These are phyloP conservation scores for Teratosphaeria epicoccoides DNA, from an alignment of 2,329 filamentous ascomycete genomes.

Conservation along the genomic window DNA sequence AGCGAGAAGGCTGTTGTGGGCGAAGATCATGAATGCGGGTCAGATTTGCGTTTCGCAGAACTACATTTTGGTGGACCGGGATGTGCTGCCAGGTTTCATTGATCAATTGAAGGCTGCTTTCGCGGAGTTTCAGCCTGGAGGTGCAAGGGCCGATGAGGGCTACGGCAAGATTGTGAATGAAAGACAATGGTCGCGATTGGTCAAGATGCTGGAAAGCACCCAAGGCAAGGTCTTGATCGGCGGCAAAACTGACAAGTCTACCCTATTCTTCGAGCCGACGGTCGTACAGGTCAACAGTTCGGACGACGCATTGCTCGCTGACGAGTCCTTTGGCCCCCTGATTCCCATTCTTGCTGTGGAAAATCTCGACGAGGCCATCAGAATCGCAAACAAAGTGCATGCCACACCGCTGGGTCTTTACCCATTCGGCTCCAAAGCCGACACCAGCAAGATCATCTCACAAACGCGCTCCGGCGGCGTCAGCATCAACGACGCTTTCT, in stretches of 20 bases:
- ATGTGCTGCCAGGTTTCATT: constrained; percentile 45
- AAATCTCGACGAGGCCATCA: constrained; percentile 74
- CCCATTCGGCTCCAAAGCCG: constrained; percentile 70
- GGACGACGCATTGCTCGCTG: constrained; percentile 65
- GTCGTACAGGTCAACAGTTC: constrained; percentile 70
- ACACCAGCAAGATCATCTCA: constrained; percentile 54
- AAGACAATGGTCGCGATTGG: constrained; percentile 68
- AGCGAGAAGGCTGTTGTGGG: constrained; percentile 77
- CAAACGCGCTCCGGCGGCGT: constrained; percentile 42
- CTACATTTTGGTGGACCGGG: constrained; percentile 74
- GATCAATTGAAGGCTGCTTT: constrained; percentile 59
- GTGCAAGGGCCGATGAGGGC: constrained; percentile 66
- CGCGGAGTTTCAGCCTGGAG: constrained; percentile 73
- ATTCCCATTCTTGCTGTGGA: constrained; percentile 72
- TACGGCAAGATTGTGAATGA: constrained; percentile 72
- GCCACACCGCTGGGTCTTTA: constrained; percentile 75
- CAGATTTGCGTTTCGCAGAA: constrained; percentile 92
- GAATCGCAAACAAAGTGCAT: constrained; percentile 68
- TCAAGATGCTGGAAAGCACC: constrained; percentile 78
- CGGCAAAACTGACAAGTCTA: constrained; percentile 67
- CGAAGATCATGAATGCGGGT: constrained; percentile 74
- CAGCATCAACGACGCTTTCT: constrained; percentile 48
- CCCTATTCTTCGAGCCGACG: constrained; percentile 83
- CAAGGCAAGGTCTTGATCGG: constrained; percentile 79
- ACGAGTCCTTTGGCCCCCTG: constrained; percentile 91